Conservation (phyloP, 768 basidiomycete species). For the Pleurotus tuoliensis region DNA sequence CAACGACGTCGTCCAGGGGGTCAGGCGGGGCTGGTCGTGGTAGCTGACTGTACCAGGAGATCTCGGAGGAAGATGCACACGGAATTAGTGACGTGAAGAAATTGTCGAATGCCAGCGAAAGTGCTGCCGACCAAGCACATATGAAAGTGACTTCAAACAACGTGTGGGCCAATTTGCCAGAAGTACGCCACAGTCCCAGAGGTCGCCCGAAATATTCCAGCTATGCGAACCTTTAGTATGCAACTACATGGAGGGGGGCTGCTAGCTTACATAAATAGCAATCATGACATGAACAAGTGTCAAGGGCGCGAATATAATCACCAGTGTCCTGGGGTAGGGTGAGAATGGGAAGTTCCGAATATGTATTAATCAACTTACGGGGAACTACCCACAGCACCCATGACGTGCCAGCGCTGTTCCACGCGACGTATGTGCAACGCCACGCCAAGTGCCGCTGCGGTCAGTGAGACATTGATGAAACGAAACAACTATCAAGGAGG, state of each 20-base stretch:
- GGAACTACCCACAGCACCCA: slow-evolving; percentile 80
- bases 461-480: slow-evolving; percentile 80
- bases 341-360: background rate
- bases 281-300: slow-evolving; percentile 83
- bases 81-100: slow-evolving; percentile 85
- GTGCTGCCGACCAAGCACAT: slow-evolving; percentile 89
- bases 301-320: slow-evolving; percentile 82
- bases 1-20: slow-evolving; percentile 26
- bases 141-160: slow-evolving; percentile 87
- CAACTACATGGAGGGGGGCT: slow-evolving; percentile 1
- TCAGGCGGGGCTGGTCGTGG: slow-evolving; percentile 46
- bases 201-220: slow-evolving; percentile 92
- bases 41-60: slow-evolving; percentile 72
- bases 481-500: slow-evolving; percentile 63
- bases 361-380: slow-evolving; percentile 46
- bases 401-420: slow-evolving; percentile 45
- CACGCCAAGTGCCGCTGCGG: slow-evolving; percentile 71
- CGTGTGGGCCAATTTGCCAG: slow-evolving; percentile 81
- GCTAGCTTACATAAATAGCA: slow-evolving; percentile 71
- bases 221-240: slow-evolving; percentile 31
- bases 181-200: slow-evolving; percentile 88
- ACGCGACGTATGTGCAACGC: slow-evolving; percentile 69
- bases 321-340: slow-evolving; percentile 51
- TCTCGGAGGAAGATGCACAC: slow-evolving; percentile 57
- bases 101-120: slow-evolving; percentile 88